A percentile compares a stretch with the other conserved stretches of the same genome.
phyloP scores from a whole-genome alignment of 2,329 filamentous ascomycete species.

The Dactylellina sp. region DNA sequence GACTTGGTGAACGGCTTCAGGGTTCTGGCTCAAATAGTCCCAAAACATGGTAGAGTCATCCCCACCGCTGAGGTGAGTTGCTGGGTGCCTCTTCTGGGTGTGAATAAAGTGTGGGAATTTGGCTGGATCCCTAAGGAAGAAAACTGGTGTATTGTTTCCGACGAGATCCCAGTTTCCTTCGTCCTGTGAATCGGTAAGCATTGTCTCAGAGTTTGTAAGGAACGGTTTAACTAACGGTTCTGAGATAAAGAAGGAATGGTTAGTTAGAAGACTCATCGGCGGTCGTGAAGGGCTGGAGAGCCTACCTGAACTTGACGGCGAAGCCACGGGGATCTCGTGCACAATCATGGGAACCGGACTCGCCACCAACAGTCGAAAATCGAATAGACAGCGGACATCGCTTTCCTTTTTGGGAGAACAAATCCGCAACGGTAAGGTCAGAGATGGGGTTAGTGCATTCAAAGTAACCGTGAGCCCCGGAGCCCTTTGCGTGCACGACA shows the following conservation, averaged over 20 bases:
- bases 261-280: background rate
- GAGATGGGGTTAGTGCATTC: slow-evolving; percentile 67
- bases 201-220: background rate
- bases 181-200: slow-evolving; percentile 63
- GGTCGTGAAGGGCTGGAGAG: background rate
- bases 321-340: slow-evolving; percentile 80
- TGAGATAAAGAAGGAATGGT: background rate
- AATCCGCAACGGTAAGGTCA: slow-evolving; percentile 68
- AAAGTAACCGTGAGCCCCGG: slow-evolving; percentile 67
- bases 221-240: slow-evolving; percentile 43
- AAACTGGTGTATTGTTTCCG: slow-evolving; percentile 78
- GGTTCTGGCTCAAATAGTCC: slow-evolving; percentile 68
- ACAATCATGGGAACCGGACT: slow-evolving; percentile 77
- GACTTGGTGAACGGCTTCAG: slow-evolving; percentile 67
- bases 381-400: slow-evolving; percentile 75
- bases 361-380: slow-evolving; percentile 81
- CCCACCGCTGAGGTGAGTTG: slow-evolving; percentile 69
- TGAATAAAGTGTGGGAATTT: slow-evolving; percentile 81
- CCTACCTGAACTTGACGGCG: slow-evolving; percentile 72
- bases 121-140: slow-evolving; percentile 79
- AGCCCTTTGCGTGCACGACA: slow-evolving; percentile 62
- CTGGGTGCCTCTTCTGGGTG: slow-evolving; percentile 78
- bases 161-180: slow-evolving; percentile 81
- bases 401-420: slow-evolving; percentile 74
- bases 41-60: slow-evolving; percentile 77